Conservation (phyloP, 2,329 filamentous ascomycete genomes). For the Cadophora malorum region DNA sequence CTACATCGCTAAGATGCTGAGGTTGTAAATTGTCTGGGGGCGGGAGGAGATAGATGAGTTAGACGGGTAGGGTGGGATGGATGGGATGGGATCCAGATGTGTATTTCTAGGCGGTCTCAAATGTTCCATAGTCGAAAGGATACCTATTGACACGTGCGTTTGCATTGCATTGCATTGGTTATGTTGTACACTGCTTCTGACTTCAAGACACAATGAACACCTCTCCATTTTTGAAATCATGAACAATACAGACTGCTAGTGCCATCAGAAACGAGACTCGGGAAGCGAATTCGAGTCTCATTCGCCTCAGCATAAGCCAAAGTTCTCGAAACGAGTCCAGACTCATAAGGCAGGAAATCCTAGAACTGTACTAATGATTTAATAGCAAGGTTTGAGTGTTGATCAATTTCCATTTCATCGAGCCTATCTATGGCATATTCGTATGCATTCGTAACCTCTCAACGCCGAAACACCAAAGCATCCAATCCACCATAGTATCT, state of each 20-base stretch:
- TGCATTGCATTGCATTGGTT: neutral
- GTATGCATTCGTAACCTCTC: constrained; percentile 2
- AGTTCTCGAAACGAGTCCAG: no score
- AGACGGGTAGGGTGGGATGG: neutral
- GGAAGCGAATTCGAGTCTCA: no score
- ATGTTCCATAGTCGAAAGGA: constrained; percentile 34
- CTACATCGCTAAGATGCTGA: constrained; percentile 88
- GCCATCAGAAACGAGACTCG: no score
- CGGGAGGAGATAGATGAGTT: neutral
- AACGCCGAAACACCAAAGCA: constrained; percentile 19
- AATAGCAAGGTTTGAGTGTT: neutral
- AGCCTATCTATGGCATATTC: constrained; percentile 16
- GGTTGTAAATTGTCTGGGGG: constrained; percentile 60
- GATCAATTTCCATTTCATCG: constrained; percentile 10
- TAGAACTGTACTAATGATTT: neutral
- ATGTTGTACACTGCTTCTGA: constrained; percentile 6
- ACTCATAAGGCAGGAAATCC: no score
- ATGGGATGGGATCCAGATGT: constrained; percentile 18
- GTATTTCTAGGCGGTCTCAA: constrained; percentile 32
- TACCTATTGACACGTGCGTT: constrained; percentile 30
- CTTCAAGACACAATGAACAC: constrained; percentile 3
- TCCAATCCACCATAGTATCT: constrained; percentile 5
- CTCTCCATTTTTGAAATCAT: no score
- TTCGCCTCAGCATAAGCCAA: no score
- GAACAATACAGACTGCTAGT: no score